These are phyloP conservation scores for Coprinopsis cinerea DNA, from an alignment of 768 basidiomycete genomes.

Conservation along the genomic window DNA sequence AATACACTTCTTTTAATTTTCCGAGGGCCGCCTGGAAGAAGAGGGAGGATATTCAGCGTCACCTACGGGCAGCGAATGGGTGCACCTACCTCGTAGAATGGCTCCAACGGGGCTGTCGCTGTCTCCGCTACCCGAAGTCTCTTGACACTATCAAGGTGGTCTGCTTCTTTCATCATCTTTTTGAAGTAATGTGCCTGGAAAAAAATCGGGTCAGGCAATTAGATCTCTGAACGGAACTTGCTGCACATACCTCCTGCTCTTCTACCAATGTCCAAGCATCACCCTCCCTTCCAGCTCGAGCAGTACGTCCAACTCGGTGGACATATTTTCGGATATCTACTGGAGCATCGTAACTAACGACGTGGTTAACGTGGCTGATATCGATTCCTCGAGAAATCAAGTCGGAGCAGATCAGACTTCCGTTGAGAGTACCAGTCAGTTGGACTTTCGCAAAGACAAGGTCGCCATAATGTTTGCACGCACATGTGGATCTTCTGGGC, in stretches of 20 bases:
- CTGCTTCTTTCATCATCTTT: conserved; percentile 64
- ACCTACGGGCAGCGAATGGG: not conserved
- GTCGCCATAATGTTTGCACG: conserved; percentile 25
- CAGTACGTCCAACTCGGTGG: conserved; percentile 94
- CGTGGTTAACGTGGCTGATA: conserved; percentile 86
- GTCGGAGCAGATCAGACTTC: conserved; percentile 92
- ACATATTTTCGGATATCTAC: conserved; percentile 99
- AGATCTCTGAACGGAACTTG: not conserved
- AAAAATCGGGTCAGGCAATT: not conserved
- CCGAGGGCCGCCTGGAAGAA: conserved; percentile 29
- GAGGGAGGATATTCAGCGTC: not conserved
- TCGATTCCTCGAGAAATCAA: conserved; percentile 95
- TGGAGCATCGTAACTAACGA: conserved; percentile 92
- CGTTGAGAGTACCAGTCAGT: not conserved
- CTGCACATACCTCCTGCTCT: conserved; percentile 69
- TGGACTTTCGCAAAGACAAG: not conserved
- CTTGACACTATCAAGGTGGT: conserved; percentile 65
- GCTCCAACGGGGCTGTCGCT: conserved; percentile 48
- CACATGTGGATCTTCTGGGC: conserved; percentile 80
- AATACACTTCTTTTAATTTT: conserved; percentile 34
- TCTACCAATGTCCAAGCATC: conserved; percentile 95
- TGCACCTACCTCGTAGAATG: conserved; percentile 61
- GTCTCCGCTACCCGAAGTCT: conserved; percentile 58
- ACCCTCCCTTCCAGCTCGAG: conserved; percentile 83
- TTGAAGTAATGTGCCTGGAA: conserved; percentile 84